Evolutionary conservation across 306 rosid species (phyloP).

Genomic region (Glycine tomentella): DNA sequence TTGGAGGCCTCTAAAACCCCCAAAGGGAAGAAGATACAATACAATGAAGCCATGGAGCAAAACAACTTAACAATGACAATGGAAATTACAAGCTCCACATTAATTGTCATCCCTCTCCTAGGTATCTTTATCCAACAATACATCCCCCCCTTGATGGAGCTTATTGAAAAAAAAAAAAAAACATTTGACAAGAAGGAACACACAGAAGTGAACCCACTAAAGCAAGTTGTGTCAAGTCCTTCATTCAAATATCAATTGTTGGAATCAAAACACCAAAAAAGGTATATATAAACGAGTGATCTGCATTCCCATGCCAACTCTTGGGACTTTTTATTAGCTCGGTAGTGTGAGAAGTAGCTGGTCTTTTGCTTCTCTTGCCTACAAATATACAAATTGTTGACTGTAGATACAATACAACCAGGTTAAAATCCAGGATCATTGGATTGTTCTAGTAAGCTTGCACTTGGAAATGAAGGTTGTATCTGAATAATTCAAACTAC

Average conservation of each 20-base stretch:
- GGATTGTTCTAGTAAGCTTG: slow-evolving; percentile 78
- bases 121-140: slow-evolving; percentile 1
- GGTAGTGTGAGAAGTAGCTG: slow-evolving; percentile 14
- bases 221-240: slow-evolving; percentile 35
- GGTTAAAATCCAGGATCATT: slow-evolving; percentile 50
- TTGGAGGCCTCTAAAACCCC: slow-evolving; percentile 40
- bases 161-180: slow-evolving; percentile 45
- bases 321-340: slow-evolving; percentile 27
- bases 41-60: slow-evolving; percentile 7
- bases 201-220: slow-evolving; percentile 13
- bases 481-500: slow-evolving; percentile 73
- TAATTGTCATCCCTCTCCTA: neutral
- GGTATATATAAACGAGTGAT: slow-evolving; percentile 47
- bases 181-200: slow-evolving; percentile 22
- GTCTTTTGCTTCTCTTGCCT: slow-evolving; percentile 36
- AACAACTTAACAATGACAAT: slow-evolving; percentile 48
- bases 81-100: slow-evolving; percentile 51
- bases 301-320: slow-evolving; percentile 38
- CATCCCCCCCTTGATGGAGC: slow-evolving; percentile 54
- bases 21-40: slow-evolving; percentile 37
- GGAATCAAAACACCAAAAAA: slow-evolving; percentile 44
- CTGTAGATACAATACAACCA: neutral
- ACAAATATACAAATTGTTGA: slow-evolving; percentile 35
- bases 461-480: slow-evolving; percentile 76
- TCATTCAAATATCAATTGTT: slow-evolving; percentile 50